Conservation (phyloP, 1,284 basidiomycete genomes). For the Trichosporon asahii region DNA sequence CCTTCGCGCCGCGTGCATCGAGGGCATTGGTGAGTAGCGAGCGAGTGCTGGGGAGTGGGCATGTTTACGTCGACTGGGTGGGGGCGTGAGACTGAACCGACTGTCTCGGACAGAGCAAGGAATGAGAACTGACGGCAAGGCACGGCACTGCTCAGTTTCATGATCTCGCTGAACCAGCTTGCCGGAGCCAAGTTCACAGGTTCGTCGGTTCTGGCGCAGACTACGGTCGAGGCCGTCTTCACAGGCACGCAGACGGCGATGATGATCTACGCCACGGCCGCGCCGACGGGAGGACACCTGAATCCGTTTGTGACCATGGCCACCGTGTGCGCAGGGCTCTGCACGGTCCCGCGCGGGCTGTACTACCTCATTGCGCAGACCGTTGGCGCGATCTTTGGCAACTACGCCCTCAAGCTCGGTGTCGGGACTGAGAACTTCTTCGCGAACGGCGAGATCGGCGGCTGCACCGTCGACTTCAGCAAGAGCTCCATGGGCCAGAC, state of each 20-base stretch:
- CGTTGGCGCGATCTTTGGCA: conserved; percentile 1
- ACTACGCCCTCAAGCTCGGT: conserved; percentile 7
- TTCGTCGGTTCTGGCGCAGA: background rate
- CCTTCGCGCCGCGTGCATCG: conserved; percentile 9
- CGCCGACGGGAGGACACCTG: conserved; percentile 9
- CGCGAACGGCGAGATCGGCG: conserved; percentile 6
- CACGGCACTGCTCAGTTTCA: conserved; percentile 2
- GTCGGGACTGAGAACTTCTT: background rate
- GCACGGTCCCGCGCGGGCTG: conserved; percentile 11
- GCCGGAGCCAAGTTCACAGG: background rate
- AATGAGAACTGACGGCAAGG: background rate
- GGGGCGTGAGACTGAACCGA: background rate
- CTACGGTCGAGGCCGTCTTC: background rate
- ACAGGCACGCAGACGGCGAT: background rate
- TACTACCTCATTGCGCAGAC: conserved; percentile 6
- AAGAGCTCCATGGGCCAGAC: conserved; percentile 3
- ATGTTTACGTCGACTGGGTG: too few relatives aligned
- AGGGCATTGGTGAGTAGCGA: conserved; percentile 5
- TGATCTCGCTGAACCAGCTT: background rate
- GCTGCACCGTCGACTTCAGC: conserved; percentile 9
- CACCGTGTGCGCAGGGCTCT: conserved; percentile 10
- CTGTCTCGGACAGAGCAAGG: background rate
- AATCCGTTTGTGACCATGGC: conserved; percentile 15
- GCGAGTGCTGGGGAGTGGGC: background rate
- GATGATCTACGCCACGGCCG: conserved; percentile 1